Percentiles rank a stretch among this genome's conserved stretches.
These are phyloP conservation scores for Erigeron philadelphicus DNA, from an alignment of 140 eudicot species.

Conservation along the genomic window DNA sequence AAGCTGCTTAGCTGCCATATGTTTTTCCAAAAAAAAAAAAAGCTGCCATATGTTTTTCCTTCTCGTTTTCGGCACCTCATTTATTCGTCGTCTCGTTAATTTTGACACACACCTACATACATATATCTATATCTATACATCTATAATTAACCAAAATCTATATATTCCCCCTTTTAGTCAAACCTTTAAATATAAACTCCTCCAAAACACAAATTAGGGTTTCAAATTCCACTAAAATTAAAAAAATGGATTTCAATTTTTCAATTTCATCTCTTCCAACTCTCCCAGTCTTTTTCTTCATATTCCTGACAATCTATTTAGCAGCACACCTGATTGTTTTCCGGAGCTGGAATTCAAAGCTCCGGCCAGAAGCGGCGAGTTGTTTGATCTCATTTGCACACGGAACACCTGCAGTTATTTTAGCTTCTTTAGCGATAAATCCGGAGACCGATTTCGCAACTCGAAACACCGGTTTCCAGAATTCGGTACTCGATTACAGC, in stretches of 20 bases:
- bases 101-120: not conserved
- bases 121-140: not conserved
- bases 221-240: not conserved
- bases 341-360: slow-evolving; percentile 28
- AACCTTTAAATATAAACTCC: too few species aligned
- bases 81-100: not conserved
- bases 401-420: slow-evolving; percentile 87
- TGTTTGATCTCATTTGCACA: slow-evolving; percentile 70
- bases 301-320: slow-evolving; percentile 30
- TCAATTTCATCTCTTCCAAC: slow-evolving; percentile 37
- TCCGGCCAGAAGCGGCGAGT: slow-evolving; percentile 78
- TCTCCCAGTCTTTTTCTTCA: slow-evolving; percentile 40
- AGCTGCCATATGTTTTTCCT: slow-evolving; percentile 27
- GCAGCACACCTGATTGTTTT: slow-evolving; percentile 32
- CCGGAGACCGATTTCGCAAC: too few species aligned
- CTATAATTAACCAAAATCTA: slow-evolving; percentile 13
- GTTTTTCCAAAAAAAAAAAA: too few species aligned
- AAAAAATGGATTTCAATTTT: slow-evolving; percentile 27
- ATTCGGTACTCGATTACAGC: slow-evolving; percentile 70
- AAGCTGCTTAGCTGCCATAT: slow-evolving; percentile 30
- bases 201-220: slow-evolving; percentile 13
- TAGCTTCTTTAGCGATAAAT: slow-evolving; percentile 44
- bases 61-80: slow-evolving; percentile 19
- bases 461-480: slow-evolving; percentile 40
- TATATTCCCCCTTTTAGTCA: slow-evolving; percentile 4